Evolutionary conservation across 495 filamentous ascomycete genomes (phyloP).

Genomic region (Aspergillus sparsus): DNA sequence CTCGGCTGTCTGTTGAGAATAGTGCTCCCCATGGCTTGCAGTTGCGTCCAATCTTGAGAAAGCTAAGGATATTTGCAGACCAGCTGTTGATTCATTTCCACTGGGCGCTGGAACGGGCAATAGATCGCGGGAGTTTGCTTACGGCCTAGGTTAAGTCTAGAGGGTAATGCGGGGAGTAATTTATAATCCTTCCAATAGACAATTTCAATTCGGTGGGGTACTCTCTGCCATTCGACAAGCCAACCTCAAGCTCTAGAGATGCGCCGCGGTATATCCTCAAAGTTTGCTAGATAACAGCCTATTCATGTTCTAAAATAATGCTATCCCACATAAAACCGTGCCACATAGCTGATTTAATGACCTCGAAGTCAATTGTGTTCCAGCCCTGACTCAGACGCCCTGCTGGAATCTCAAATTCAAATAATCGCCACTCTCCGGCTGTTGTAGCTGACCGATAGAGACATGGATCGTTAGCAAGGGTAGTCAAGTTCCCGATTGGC

Average conservation of each 20-base stretch:
- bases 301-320: neutral
- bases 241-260: neutral
- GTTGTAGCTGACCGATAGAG: constrained; percentile 36
- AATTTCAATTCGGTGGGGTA: no score
- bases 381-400: neutral
- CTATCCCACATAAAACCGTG: constrained; percentile 3
- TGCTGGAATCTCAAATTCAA: constrained; percentile 31
- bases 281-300: neutral
- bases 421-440: constrained; percentile 38
- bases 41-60: no score
- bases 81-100: no score
- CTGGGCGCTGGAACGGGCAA: no score
- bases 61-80: no score
- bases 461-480: constrained; percentile 28
- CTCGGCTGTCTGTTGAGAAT: no score
- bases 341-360: neutral
- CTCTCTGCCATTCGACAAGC: no score
- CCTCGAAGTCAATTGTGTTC: constrained; percentile 1
- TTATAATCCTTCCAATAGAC: no score
- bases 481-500: constrained; percentile 21
- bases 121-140: no score
- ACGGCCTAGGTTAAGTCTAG: no score
- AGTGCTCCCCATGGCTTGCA: no score
- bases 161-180: no score
- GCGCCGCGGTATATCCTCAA: neutral